Conservation (phyloP, 768 basidiomycete species). For the Kwoniella newhampshirensis region DNA sequence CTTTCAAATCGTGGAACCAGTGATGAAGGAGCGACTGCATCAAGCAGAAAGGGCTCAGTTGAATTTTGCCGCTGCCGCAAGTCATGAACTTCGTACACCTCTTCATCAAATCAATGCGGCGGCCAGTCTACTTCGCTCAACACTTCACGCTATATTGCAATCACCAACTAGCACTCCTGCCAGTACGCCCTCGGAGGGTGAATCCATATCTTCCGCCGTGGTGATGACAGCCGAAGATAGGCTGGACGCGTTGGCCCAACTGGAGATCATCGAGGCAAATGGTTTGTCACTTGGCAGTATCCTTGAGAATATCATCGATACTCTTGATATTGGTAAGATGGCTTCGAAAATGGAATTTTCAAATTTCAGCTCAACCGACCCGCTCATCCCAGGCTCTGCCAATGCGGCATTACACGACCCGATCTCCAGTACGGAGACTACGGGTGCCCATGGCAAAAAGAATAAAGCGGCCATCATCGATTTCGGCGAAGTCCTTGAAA, state of each 20-base stretch:
- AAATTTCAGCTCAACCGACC: neutral
- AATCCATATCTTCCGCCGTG: neutral
- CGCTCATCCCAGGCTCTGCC: neutral
- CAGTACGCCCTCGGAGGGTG: neutral
- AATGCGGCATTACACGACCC: neutral
- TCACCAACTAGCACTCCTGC: neutral
- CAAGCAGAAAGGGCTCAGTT: conserved; percentile 39
- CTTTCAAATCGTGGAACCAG: too few relatives aligned
- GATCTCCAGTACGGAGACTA: neutral
- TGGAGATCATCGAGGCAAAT: conserved; percentile 46
- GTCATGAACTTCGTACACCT: conserved; percentile 50
- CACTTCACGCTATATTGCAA: conserved; percentile 21
- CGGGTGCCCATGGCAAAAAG: neutral
- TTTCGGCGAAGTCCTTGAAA: conserved; percentile 31
- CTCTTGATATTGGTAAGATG: conserved; percentile 44
- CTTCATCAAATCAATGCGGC: conserved; percentile 49
- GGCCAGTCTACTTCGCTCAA: conserved; percentile 31
- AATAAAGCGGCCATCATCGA: conserved; percentile 3
- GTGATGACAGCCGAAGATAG: conserved; percentile 23
- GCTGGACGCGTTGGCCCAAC: conserved; percentile 30
- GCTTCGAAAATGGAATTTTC: neutral
- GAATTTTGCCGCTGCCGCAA: conserved; percentile 47
- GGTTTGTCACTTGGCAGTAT: conserved; percentile 38
- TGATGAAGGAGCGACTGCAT: conserved; percentile 44
- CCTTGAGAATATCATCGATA: conserved; percentile 48